These are phyloP conservation scores for Singerocomus inundabilis DNA, from an alignment of 1,284 basidiomycete species.

Conservation along the genomic window DNA sequence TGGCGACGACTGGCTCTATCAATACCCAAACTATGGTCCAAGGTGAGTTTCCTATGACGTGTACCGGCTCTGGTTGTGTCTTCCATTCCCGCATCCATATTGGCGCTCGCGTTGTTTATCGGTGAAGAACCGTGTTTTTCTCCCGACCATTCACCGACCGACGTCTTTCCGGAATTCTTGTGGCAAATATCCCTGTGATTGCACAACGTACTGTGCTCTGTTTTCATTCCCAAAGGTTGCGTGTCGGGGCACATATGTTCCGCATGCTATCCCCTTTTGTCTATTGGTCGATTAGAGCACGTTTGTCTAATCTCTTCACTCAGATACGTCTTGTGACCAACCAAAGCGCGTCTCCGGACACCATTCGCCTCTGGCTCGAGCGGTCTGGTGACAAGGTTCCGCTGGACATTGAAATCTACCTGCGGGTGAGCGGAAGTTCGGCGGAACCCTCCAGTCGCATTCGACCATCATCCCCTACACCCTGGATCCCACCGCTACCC, in stretches of 20 bases:
- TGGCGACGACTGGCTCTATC: slow-evolving; percentile 62
- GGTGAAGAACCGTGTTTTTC: slow-evolving; percentile 13
- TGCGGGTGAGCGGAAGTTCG: slow-evolving; percentile 47
- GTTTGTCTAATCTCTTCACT: slow-evolving; percentile 4
- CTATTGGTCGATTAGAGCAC: not conserved
- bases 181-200: slow-evolving; percentile 4
- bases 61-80: slow-evolving; percentile 2
- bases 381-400: slow-evolving; percentile 65
- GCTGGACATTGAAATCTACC: slow-evolving; percentile 73
- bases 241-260: slow-evolving; percentile 8
- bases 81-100: slow-evolving; percentile 7
- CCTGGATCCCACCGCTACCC: slow-evolving; percentile 41
- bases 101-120: slow-evolving; percentile 17
- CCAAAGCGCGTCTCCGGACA: slow-evolving; percentile 68
- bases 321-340: slow-evolving; percentile 72
- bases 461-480: slow-evolving; percentile 35
- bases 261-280: slow-evolving; percentile 12
- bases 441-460: slow-evolving; percentile 25
- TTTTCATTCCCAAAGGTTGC: slow-evolving; percentile 5
- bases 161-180: slow-evolving; percentile 3
- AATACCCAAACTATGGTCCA: slow-evolving; percentile 71
- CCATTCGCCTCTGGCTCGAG: slow-evolving; percentile 74
- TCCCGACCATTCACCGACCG: not conserved
- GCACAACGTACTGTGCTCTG: not conserved
- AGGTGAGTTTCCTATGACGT: slow-evolving; percentile 40